phyloP scores from a whole-genome alignment of 148 eudicot species.

The Arctostaphylos glauca region DNA sequence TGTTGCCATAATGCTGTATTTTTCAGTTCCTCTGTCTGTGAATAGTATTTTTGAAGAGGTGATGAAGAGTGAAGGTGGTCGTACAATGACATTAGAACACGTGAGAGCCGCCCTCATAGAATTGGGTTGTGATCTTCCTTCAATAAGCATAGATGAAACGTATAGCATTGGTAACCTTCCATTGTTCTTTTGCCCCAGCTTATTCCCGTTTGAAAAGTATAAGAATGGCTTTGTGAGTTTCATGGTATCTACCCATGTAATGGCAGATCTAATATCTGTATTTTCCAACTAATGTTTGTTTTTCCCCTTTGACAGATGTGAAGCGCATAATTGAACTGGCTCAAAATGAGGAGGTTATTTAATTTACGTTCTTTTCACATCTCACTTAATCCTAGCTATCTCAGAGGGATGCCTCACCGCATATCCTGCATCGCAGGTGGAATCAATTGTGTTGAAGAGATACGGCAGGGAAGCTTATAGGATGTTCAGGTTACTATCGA shows the following conservation, averaged over 20 bases:
- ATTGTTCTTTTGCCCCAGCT: background rate
- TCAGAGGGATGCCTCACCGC: constrained; percentile 8
- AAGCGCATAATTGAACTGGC: constrained; percentile 59
- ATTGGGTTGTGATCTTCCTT: constrained; percentile 56
- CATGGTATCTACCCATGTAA: background rate
- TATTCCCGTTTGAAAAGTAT: background rate
- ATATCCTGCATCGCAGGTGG: constrained; percentile 51
- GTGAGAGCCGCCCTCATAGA: constrained; percentile 60
- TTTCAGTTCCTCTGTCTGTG: constrained; percentile 64
- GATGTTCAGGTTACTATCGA: constrained; percentile 67
- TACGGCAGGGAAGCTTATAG: constrained; percentile 74
- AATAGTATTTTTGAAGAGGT: constrained; percentile 69
- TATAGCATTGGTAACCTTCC: constrained; percentile 51
- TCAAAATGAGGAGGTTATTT: constrained; percentile 66
- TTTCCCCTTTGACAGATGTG: constrained; percentile 53
- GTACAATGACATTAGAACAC: constrained; percentile 68
- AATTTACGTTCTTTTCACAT: background rate
- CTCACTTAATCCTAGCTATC: background rate
- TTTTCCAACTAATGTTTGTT: constrained; percentile 18
- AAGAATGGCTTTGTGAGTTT: background rate
- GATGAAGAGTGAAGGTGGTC: constrained; percentile 64
- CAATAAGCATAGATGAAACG: constrained; percentile 43
- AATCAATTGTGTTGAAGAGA: constrained; percentile 74
- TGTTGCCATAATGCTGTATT: constrained; percentile 5
- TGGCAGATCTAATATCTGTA: background rate